These are phyloP conservation scores for Verticillium longisporum DNA, from an alignment of 2,329 filamentous ascomycete genomes.

Conservation along the genomic window DNA sequence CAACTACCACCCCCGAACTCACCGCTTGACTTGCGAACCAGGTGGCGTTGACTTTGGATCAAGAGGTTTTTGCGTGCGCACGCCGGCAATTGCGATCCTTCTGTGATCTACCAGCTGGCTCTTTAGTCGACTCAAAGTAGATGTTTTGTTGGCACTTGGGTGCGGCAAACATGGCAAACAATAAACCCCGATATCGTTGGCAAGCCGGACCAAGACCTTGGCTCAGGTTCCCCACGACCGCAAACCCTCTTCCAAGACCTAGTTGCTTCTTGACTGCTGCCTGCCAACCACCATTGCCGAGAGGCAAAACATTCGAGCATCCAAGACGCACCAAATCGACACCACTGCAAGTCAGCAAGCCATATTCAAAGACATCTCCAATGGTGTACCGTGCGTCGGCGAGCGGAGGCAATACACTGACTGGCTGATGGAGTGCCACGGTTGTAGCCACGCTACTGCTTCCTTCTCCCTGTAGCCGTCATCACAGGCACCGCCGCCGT, in stretches of 20 bases:
- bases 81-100: neutral
- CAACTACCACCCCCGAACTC: neutral
- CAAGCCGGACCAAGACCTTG: neutral
- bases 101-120: neutral
- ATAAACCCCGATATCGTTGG: neutral
- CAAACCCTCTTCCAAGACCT: neutral
- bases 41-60: neutral
- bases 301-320: neutral
- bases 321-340: neutral
- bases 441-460: neutral
- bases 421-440: neutral
- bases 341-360: neutral
- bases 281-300: neutral
- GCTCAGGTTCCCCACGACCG: neutral
- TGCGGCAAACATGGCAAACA: neutral
- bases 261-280: neutral
- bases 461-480: neutral
- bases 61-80: neutral
- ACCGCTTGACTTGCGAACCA: neutral
- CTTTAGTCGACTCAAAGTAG: neutral
- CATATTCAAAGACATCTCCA: neutral
- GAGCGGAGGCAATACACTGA: neutral
- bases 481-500: neutral
- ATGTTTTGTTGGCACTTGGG: neutral
- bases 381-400: neutral